Evolutionary conservation across 306 rosid species (phyloP).

Genomic region (Fragaria iinumae): DNA sequence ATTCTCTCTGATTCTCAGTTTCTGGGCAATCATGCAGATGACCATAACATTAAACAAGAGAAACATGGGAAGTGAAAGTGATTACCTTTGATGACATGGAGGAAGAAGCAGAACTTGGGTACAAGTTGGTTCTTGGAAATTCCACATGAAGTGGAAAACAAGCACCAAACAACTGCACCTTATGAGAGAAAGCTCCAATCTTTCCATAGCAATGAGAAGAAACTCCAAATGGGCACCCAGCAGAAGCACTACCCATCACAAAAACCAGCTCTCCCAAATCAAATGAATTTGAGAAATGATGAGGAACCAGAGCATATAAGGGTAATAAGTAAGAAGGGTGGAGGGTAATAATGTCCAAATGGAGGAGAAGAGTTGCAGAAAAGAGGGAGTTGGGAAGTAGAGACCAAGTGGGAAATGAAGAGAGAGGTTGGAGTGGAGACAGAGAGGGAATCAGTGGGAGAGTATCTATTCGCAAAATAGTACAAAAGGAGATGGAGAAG

Average conservation of each 20-base stretch:
- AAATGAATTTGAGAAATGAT: background rate
- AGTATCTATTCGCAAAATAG: background rate
- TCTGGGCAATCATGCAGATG: background rate
- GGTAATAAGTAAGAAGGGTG: background rate
- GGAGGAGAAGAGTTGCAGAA: background rate
- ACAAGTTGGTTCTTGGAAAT: conserved; percentile 38
- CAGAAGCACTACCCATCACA: conserved; percentile 51
- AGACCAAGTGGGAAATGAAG: background rate
- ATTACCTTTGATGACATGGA: conserved; percentile 47
- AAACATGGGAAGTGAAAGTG: background rate
- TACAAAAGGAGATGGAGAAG: background rate
- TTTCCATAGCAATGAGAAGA: conserved; percentile 36
- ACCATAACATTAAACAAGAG: background rate
- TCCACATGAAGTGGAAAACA: conserved; percentile 42
- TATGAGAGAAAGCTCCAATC: conserved; percentile 24
- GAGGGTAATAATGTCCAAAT: conserved; percentile 3
- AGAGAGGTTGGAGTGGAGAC: background rate
- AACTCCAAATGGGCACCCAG: conserved; percentile 44
- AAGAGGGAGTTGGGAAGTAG: background rate
- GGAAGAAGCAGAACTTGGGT: conserved; percentile 35
- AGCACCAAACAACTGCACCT: conserved; percentile 31
- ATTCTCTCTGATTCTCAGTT: background rate
- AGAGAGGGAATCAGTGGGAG: background rate
- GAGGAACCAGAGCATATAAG: background rate
- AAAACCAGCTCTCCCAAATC: conserved; percentile 19